Base-by-base conservation (phyloP, 345 rosid species). In the Eucalyptus viminalis region DNA sequence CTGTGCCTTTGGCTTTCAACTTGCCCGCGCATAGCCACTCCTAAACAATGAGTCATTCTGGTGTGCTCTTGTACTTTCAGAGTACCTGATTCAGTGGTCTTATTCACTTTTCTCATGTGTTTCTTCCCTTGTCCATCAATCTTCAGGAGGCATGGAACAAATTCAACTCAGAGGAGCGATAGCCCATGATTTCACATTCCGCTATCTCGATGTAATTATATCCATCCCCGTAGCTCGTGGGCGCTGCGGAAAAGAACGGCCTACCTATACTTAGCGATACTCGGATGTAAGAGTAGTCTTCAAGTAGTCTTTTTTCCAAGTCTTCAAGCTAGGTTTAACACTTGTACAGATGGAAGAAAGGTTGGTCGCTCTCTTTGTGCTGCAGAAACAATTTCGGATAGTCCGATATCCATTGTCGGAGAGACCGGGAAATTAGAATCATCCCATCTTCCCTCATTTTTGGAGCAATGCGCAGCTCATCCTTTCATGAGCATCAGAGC, bases 81-180 rank as follows among this genome's bases (percentile, higher is more conserved):
- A 40, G 21, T 40, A 21, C 47, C 47, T 21, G 44, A 40, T 76
- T 76, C 85, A 11, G 85, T 7, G 4, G 40, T 34, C 76, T n/a
- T 65, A 34, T 31, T n/a, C 37, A n/a, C 37, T 17, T n/a, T 65
- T 65, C 85, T 76, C 47, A 40, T 22, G 85, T 40, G 43, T 76
- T 65, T 25, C 37, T 88, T 51, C 7, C 51, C 24, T 60, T 86
- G 87, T 15, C 88, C 90, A 13, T 89, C 90, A 54, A 88, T 89
- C 87, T 92, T 29, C 97, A 97, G 98, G 99, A 97, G 92, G 98
- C 97, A 65, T 98, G 97, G 99, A 94, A 95, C 95, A 97, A 92
- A 91, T 98, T 97, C 95, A 98, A 95, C 92, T 96, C 98, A 2
- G 98, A 96, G 92, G 99, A 98, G 94, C 93, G 98, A 92, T 95